Conservation (phyloP, 1,284 basidiomycete genomes). For the Meripilus lineatus region DNA sequence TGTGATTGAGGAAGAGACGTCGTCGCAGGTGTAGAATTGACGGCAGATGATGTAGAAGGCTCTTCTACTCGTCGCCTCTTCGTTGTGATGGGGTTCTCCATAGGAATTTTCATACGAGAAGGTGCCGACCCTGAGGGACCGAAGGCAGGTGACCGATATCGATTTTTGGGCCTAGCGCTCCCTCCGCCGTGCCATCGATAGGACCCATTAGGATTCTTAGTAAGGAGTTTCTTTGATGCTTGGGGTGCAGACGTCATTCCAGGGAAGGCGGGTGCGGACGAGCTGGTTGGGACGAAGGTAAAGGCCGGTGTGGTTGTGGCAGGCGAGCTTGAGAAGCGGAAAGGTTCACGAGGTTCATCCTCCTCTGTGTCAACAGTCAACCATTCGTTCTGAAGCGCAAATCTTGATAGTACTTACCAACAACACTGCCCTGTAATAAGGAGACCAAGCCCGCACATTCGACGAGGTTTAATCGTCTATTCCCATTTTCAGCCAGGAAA, state of each 20-base stretch:
- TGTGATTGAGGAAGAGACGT: not conserved
- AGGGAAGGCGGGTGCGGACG: slow-evolving; percentile 13
- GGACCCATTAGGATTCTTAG: slow-evolving; percentile 66
- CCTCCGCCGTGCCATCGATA: slow-evolving; percentile 68
- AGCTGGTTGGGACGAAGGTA: slow-evolving; percentile 21
- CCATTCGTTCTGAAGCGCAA: not conserved
- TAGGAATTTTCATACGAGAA: slow-evolving; percentile 30
- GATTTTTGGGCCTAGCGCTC: slow-evolving; percentile 59
- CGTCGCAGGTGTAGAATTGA: too few relatives aligned
- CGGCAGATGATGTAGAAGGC: slow-evolving; percentile 21
- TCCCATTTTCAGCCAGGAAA: slow-evolving; percentile 20
- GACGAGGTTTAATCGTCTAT: slow-evolving; percentile 29
- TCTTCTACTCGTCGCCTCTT: slow-evolving; percentile 50
- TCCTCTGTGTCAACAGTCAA: not conserved
- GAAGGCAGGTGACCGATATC: slow-evolving; percentile 66
- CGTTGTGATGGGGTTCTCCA: slow-evolving; percentile 44
- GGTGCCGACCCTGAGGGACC: slow-evolving; percentile 41
- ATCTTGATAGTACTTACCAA: slow-evolving; percentile 24
- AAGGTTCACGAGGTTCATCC: slow-evolving; percentile 40
- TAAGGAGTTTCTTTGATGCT: slow-evolving; percentile 44
- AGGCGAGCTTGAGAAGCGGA: slow-evolving; percentile 50
- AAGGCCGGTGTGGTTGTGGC: slow-evolving; percentile 11
- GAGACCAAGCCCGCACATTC: slow-evolving; percentile 53
- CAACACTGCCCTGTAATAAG: slow-evolving; percentile 40
- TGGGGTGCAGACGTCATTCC: slow-evolving; percentile 12